Percentiles rank a stretch among this genome's conserved stretches.
These are phyloP conservation scores for Amyloporia xantha DNA, from an alignment of 768 basidiomycete species.

Conservation along the genomic window DNA sequence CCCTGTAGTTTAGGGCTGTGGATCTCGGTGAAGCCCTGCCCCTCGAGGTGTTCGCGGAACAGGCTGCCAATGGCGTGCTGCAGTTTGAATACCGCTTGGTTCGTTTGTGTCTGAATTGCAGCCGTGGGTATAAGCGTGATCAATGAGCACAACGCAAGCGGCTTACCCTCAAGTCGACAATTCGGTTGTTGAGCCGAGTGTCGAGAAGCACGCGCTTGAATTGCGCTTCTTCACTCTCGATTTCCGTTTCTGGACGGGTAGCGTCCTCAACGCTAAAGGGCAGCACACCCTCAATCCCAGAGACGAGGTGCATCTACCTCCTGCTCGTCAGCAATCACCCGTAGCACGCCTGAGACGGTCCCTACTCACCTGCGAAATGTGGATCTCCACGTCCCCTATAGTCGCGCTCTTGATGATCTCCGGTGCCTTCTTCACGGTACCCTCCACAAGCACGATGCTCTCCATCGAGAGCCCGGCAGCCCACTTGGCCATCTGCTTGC, in stretches of 20 bases:
- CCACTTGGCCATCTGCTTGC: conserved; percentile 98
- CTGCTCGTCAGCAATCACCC: too few relatives aligned
- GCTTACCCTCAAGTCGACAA: conserved; percentile 87
- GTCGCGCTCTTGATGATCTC: conserved; percentile 90
- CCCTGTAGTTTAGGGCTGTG: conserved; percentile 97
- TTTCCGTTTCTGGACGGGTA: conserved; percentile 70
- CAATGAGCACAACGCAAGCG: neutral
- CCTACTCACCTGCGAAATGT: conserved; percentile 63
- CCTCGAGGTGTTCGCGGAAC: conserved; percentile 78
- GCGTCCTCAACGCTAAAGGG: conserved; percentile 95
- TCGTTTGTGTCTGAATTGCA: conserved; percentile 73
- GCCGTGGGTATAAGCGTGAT: neutral
- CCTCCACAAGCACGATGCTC: conserved; percentile 89
- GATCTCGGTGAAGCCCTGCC: conserved; percentile 83
- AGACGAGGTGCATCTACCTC: conserved; percentile 69
- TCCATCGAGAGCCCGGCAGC: conserved; percentile 71
- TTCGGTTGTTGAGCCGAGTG: conserved; percentile 90
- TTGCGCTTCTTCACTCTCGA: conserved; percentile 50
- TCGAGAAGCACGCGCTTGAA: conserved; percentile 83
- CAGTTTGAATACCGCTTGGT: conserved; percentile 91
- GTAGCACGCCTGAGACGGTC: neutral
- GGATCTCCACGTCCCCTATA: conserved; percentile 81
- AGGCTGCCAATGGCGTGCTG: conserved; percentile 84
- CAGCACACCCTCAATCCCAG: conserved; percentile 70
- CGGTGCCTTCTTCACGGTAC: conserved; percentile 67